Percentiles rank a stretch among this genome's conserved stretches.
phyloP scores from a whole-genome alignment of 352 stramenopile species.

The Phytophthora tubulina region DNA sequence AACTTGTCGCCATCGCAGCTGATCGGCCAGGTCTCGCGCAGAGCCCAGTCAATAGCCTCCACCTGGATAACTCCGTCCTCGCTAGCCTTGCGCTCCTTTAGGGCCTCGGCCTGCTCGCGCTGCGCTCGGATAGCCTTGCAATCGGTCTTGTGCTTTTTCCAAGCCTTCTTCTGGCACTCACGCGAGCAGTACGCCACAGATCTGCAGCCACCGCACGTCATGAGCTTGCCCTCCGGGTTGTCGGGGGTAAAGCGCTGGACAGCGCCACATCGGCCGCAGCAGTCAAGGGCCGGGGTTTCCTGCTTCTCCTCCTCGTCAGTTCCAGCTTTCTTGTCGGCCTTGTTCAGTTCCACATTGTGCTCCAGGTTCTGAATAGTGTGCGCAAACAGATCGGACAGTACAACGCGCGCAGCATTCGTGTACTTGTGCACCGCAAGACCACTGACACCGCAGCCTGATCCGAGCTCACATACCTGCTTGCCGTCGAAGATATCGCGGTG shows the following conservation, averaged over 20 bases:
- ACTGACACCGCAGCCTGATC: constrained; percentile 86
- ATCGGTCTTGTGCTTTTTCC: constrained; percentile 86
- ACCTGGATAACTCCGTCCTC: constrained; percentile 60
- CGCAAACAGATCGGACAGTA: constrained; percentile 88
- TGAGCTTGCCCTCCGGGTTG: constrained; percentile 89
- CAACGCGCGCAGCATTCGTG: constrained; percentile 74
- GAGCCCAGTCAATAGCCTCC: constrained; percentile 82
- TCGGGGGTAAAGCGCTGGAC: constrained; percentile 82
- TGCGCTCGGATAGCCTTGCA: constrained; percentile 77
- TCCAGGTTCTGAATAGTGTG: constrained; percentile 87
- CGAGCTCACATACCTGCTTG: constrained; percentile 86
- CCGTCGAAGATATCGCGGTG: constrained; percentile 65
- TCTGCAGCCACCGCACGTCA: constrained; percentile 83
- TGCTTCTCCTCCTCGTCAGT: constrained; percentile 42
- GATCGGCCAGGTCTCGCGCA: constrained; percentile 77
- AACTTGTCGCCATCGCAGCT: constrained; percentile 51
- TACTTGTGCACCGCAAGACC: constrained; percentile 83
- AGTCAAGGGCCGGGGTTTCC: constrained; percentile 41
- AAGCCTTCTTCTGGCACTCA: constrained; percentile 88
- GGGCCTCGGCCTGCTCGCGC: constrained; percentile 35
- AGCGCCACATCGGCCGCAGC: constrained; percentile 73
- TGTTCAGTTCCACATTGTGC: constrained; percentile 85
- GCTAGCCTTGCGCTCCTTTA: constrained; percentile 29
- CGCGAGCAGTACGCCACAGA: constrained; percentile 86
- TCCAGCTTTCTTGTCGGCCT: constrained; percentile 33